A percentile compares a stretch with the other conserved stretches of the same genome.
Evolutionary conservation across 441 rosid genomes (phyloP).

Genomic region (Lepidium campestre): DNA sequence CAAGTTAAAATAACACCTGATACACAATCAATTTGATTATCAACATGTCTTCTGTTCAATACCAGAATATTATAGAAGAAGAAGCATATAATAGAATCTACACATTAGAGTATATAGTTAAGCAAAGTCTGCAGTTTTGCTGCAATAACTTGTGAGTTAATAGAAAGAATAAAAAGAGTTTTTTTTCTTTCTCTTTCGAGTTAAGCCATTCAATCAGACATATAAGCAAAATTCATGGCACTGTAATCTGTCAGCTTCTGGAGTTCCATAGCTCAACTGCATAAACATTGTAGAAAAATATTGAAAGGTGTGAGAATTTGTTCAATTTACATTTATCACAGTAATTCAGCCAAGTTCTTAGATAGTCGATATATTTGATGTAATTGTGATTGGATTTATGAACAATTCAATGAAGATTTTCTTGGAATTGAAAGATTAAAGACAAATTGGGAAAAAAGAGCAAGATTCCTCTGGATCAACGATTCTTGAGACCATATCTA

Average conservation of each 20-base stretch:
- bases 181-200: background rate
- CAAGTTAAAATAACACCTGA: too few species aligned
- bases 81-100: slow-evolving; percentile 13
- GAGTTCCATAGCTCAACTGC: slow-evolving; percentile 21
- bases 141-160: slow-evolving; percentile 26
- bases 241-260: slow-evolving; percentile 3
- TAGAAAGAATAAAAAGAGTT: slow-evolving; percentile 3
- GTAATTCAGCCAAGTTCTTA: background rate
- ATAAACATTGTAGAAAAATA: background rate
- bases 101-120: slow-evolving; percentile 23
- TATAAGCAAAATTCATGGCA: slow-evolving; percentile 17
- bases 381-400: too few species aligned
- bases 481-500: background rate
- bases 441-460: background rate
- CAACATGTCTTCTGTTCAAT: background rate
- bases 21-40: background rate
- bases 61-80: background rate
- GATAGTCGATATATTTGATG: too few species aligned
- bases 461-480: background rate
- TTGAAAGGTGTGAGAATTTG: background rate
- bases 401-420: background rate
- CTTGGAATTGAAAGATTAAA: background rate
- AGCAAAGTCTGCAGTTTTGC: slow-evolving; percentile 25
- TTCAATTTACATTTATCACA: too few species aligned
- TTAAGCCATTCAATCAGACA: slow-evolving; percentile 9